Evolutionary conservation across 1,284 basidiomycete genomes (phyloP), one percentile per base, ranked within the genome.

Genomic region (Microbotryum intermedium): DNA sequence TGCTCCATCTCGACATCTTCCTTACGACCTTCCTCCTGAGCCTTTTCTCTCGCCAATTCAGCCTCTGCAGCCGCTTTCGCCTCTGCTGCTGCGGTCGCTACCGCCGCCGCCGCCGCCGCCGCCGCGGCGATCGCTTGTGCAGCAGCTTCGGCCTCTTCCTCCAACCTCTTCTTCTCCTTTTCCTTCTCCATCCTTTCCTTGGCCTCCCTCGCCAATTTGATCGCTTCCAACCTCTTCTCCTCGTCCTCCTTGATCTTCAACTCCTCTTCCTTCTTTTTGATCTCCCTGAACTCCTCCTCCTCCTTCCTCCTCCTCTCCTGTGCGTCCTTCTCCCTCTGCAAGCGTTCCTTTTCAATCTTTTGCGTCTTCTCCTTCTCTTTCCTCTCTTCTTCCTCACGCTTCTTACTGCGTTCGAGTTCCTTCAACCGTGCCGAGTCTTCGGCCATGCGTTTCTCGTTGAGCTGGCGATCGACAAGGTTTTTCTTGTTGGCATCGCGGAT

Each of bases 301-400:
- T 53, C 60, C 50, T 55, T 53, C 44, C 46, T 50, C 44, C 23
- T 50, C 26, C 23, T 6, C 49, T 44, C 45, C 9, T 34, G 21
- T 34, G 51, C 49, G n/a, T 52, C 50, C 34, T 53, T 25, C n/a
- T 61, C 55, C 1, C 50, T n/a, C 23, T 59, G 57, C 3, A 48
- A 6, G n/a, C 53, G 25, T 29, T 60, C 62, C 29, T 46, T 39
- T 30, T 60, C 58, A 4, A 44, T 26, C 45, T 55, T 48, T 28
- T 62, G 57, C 16, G 48, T 34, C 28, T 55, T 23, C n/a, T 64
- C 62, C 5, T 49, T 28, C 28, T 58, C 59, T 13, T 42, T 42
- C 18, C 42, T 45, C 43, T 60, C 62, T 10, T 61, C 59, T 46
- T 64, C 65, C 23, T 65, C 59, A 8, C 57, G 29, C 53, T 61